Percentiles rank a stretch among this genome's conserved stretches.
Conservation (phyloP, 139 green algal species). For the Chlorella sp. region DNA sequence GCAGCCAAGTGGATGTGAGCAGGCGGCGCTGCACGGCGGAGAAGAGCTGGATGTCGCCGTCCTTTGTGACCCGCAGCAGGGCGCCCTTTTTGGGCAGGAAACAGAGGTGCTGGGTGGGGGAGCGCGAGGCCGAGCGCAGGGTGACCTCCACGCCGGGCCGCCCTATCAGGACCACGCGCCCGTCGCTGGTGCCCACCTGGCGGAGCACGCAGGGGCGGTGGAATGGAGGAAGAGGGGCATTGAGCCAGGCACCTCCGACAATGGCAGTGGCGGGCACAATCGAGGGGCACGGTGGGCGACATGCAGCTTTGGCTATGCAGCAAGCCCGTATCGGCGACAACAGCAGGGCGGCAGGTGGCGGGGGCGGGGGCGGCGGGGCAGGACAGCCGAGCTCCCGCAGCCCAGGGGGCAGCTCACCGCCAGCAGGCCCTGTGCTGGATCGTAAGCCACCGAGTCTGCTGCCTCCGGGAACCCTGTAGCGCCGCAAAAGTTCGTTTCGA, state of each 20-base stretch:
- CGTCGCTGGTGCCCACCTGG: slow-evolving; percentile 60
- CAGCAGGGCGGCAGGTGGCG: not conserved
- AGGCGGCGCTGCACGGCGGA: slow-evolving; percentile 34
- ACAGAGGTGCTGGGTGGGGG: slow-evolving; percentile 48
- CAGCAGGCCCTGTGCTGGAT: slow-evolving; percentile 55
- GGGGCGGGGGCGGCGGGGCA: not conserved
- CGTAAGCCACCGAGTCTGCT: slow-evolving; percentile 59
- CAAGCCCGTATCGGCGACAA: not conserved
- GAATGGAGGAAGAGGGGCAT: not conserved
- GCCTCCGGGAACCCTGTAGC: slow-evolving; percentile 55
- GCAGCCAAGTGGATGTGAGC: slow-evolving; percentile 46
- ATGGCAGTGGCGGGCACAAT: not conserved
- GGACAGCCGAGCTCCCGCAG: not conserved
- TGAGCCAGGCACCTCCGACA: not conserved
- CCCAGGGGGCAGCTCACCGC: slow-evolving; percentile 41
- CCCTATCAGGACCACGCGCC: slow-evolving; percentile 59
- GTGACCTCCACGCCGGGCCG: slow-evolving; percentile 51
- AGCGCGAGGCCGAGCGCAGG: slow-evolving; percentile 27
- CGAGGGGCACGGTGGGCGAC: no score
- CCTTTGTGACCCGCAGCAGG: slow-evolving; percentile 59
- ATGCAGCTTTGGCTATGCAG: no score
- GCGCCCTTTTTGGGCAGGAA: slow-evolving; percentile 52
- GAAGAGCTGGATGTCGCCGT: slow-evolving; percentile 60
- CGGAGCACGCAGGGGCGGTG: not conserved
- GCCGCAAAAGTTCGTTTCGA: slow-evolving; percentile 17